Base-by-base conservation (phyloP, 148 eudicot species). In the Cornus kousa region DNA sequence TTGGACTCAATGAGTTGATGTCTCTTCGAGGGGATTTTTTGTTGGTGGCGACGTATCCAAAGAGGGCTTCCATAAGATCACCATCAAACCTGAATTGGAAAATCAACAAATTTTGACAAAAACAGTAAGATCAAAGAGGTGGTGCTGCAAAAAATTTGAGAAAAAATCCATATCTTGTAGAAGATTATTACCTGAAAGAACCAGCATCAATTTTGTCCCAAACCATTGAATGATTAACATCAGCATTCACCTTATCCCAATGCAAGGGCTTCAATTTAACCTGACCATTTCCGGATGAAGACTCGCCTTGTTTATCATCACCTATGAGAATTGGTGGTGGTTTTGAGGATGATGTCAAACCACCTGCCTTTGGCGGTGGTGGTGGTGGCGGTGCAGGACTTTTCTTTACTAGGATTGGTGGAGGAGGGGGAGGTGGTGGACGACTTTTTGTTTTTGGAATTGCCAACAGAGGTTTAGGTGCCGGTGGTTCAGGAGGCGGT, bases 231-330 rank as follows among this genome's bases (percentile, higher is more conserved):
- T 91, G 95, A 72, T 90, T 85, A 22, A 83, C 86, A 71, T 88
- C 82, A 32, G 90, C 82, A 70, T 96, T 93, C 81, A 96, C 92
- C 83, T 91, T 96, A 50, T 92, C 99, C 99, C 98, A 96, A 68
- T 96, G 98, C 78, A 93, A 79, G n/a, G 98, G 95, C 90, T 93
- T 96, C 75, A 93, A 65, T 77, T 93, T 90, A 76, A 96, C 95
- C 77, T 90, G 89, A 48, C 83, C 96, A 71, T 81, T 81, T 33
- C 84, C 88, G 16, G 77, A 35, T 14, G 87, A 85, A 33, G 88
- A 69, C 33, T 53, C 22, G 24, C 74, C 82, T 20, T 28, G 22
- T 77, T 73, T 68, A 7, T 48, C 77, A 14, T 77, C 83, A 64
- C 73, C 79, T 64, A 72, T 82, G 8, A 82, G 86, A 2, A 70